Evolutionary conservation across 768 basidiomycete genomes (phyloP), one percentile per base, ranked within the genome.

Genomic region (Boletales sp.): DNA sequence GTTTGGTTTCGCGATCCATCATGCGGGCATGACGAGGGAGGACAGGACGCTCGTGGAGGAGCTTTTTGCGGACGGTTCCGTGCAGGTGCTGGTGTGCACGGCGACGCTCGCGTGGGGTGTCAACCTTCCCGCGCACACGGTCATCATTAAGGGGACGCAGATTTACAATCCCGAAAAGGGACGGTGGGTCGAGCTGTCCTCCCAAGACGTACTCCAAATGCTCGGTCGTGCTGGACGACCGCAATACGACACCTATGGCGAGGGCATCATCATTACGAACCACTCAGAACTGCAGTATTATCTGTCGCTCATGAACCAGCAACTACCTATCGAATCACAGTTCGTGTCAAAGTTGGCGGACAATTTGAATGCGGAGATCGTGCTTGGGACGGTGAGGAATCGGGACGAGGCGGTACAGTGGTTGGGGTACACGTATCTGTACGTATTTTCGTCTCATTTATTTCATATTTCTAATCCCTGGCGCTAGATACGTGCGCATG

Each of bases 91-190:
- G 21, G 92, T 96, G 39, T 96, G 92, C 66, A 99, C 96, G 0
- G 96, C 96, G 5, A 98, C 95, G 2, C 84, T 99, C 34, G 96
- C 96, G 1, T 99, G 96, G 96, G 96, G 95, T 74, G 95, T 99
- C 70, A 99, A 99, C 65, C 74, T 98, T 0, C 96, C 96, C 4
- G 95, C 94, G 1, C 96, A 98, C 57, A 88, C 92, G 8, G 95
- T 97, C 70, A 93, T 98, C 73, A 97, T 99, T 77, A 99, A 98
- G 67, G 96, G 96, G n/a, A 98, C 96, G 0, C 94, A 98, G 71
- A 94, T 98, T 54, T 99, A 98, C 72, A 97, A 96, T 68, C 96
- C 96, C 0, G 94, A 96, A 70, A 96, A 98, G 71, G 96, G 96
- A 17, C 84, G 90, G 5, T 99, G 96, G 96, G 87, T 90, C 5